Evolutionary conservation across 768 basidiomycete genomes (phyloP).

Genomic region (Ramaria rubella): DNA sequence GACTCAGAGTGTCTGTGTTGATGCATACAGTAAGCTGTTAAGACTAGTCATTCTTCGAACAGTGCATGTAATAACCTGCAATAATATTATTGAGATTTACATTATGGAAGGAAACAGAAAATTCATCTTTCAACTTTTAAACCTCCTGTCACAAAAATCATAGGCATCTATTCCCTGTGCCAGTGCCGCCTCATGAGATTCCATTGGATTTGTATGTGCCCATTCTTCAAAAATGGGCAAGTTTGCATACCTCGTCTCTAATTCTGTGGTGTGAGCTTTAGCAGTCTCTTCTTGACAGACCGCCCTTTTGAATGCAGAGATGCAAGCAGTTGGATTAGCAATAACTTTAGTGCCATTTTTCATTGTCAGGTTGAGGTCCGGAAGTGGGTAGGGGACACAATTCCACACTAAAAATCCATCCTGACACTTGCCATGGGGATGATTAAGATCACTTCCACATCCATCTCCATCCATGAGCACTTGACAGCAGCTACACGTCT

Average conservation of each 20-base stretch:
- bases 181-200: background rate
- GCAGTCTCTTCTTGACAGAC: background rate
- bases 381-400: background rate
- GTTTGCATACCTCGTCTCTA: background rate
- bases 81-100: too few relatives aligned
- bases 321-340: background rate
- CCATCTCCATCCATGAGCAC: background rate
- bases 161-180: background rate
- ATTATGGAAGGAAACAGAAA: too few relatives aligned
- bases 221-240: background rate
- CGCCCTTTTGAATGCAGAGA: background rate
- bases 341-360: background rate
- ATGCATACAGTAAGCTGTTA: too few relatives aligned
- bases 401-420: background rate
- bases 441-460: too few relatives aligned
- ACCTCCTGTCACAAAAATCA: background rate
- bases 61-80: too few relatives aligned
- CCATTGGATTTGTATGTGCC: background rate
- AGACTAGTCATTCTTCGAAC: too few relatives aligned
- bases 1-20: too few relatives aligned
- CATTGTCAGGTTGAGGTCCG: background rate
- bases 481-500: background rate
- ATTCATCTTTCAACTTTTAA: too few relatives aligned
- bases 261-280: background rate
- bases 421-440: background rate